Evolutionary conservation across 2,329 filamentous ascomycete species (phyloP).

Genomic region (Cladophialophora bantiana): DNA sequence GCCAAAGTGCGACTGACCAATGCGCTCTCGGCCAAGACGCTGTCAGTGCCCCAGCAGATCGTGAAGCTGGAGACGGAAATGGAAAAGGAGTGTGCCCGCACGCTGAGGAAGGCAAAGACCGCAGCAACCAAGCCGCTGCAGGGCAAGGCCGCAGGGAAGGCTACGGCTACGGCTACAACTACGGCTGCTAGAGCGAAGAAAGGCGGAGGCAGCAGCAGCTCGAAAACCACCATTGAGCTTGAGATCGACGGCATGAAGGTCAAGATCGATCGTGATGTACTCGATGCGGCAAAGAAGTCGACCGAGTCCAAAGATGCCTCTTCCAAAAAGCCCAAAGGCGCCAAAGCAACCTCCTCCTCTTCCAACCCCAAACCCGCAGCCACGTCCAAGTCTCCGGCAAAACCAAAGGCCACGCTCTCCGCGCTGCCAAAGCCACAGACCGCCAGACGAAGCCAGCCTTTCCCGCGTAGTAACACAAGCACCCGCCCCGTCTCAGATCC

Average conservation of each 20-base stretch:
- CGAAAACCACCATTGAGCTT: constrained; percentile 16
- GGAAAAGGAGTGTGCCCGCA: constrained; percentile 61
- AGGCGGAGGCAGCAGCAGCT: not conserved
- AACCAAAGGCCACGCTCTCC: not conserved
- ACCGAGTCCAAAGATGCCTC: not conserved
- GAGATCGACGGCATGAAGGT: constrained; percentile 15
- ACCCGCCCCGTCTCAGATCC: constrained; percentile 4
- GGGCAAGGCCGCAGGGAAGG: not conserved
- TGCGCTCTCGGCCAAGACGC: constrained; percentile 57
- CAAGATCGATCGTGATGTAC: constrained; percentile 16
- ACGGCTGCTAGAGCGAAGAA: constrained; percentile 23
- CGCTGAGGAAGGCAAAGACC: constrained; percentile 52
- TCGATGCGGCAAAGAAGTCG: constrained; percentile 17
- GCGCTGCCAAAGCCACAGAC: constrained; percentile 15
- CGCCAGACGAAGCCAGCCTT: constrained; percentile 24
- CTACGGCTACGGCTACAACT: not conserved
- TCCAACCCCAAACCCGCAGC: constrained; percentile 14
- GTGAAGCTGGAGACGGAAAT: constrained; percentile 60
- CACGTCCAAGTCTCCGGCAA: constrained; percentile 9
- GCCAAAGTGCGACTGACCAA: constrained; percentile 67
- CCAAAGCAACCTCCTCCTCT: constrained; percentile 3
- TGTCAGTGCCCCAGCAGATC: constrained; percentile 60
- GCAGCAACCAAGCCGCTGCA: constrained; percentile 4
- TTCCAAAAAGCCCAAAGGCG: not conserved
- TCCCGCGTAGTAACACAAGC: constrained; percentile 4